Evolutionary conservation across 163 green algal species (phyloP).

Genomic region (Chlorella variabilis): DNA sequence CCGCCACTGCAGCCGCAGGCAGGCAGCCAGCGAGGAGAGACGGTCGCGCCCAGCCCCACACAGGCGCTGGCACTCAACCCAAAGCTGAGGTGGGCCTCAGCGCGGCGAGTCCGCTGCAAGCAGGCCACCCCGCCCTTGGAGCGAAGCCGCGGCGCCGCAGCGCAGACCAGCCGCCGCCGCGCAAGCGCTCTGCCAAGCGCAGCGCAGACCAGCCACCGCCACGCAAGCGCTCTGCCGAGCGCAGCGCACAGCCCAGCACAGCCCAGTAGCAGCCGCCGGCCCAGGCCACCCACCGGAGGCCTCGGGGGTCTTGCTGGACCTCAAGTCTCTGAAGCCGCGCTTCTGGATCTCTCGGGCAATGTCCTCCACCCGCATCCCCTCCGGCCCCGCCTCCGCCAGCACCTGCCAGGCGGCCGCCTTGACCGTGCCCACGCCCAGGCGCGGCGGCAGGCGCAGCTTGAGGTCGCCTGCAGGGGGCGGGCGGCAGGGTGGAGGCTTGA

Average conservation of each 20-base stretch:
- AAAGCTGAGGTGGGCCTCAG: too few relatives aligned
- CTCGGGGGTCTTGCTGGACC: constrained; percentile 56
- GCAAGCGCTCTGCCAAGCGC: too few relatives aligned
- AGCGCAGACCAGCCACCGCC: too few relatives aligned
- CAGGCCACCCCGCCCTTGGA: too few relatives aligned
- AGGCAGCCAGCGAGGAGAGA: background rate
- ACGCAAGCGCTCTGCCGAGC: too few relatives aligned
- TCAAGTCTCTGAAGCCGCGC: constrained; percentile 74
- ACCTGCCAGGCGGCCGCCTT: constrained; percentile 89
- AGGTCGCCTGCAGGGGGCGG: constrained; percentile 38
- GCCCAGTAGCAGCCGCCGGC: too few relatives aligned
- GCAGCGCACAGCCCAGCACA: too few relatives aligned
- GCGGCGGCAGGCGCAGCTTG: constrained; percentile 72
- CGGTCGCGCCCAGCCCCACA: too few relatives aligned
- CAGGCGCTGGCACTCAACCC: too few relatives aligned
- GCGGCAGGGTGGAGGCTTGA: background rate
- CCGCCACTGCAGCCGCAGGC: constrained; percentile 51
- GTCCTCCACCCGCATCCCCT: constrained; percentile 74
- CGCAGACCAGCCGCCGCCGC: too few relatives aligned
- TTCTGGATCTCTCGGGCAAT: constrained; percentile 80
- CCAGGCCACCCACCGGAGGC: background rate
- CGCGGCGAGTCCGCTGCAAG: too few relatives aligned
- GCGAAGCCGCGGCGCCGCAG: too few relatives aligned
- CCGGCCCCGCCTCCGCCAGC: constrained; percentile 73
- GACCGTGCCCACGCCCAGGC: constrained; percentile 69